phyloP scores from a whole-genome alignment of 805 yeast species.

The Spathaspora sp. region DNA sequence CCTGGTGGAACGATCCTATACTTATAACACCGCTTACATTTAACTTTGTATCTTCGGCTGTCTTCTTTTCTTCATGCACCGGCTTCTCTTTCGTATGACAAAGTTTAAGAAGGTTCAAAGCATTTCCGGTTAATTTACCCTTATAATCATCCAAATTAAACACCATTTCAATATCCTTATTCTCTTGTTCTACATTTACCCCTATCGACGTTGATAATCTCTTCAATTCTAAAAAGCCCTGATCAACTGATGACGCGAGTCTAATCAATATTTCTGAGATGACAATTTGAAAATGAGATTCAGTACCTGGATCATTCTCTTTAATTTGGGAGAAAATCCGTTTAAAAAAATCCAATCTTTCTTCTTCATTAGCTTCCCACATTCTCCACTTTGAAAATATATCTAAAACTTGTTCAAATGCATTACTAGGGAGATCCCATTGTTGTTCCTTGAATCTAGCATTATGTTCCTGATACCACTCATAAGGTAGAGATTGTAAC shows the following conservation, averaged over 20 bases:
- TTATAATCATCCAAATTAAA: constrained; percentile 14
- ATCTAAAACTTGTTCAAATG: constrained; percentile 50
- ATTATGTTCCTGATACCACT: constrained; percentile 34
- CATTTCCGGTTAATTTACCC: constrained; percentile 16
- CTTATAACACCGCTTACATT: background rate
- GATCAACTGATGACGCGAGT: background rate
- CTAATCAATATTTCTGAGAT: constrained; percentile 3
- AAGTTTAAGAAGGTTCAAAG: constrained; percentile 3
- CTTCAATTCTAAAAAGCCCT: constrained; percentile 2
- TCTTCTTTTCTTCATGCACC: background rate
- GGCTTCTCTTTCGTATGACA: background rate
- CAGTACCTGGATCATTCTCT: no score
- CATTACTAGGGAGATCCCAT: constrained; percentile 49
- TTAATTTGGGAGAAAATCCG: constrained; percentile 7
- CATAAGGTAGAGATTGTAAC: constrained; percentile 50
- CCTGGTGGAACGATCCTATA: constrained; percentile 5
- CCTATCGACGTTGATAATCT: background rate
- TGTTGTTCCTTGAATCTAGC: constrained; percentile 7
- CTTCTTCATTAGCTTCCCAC: constrained; percentile 68
- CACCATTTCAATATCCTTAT: constrained; percentile 7
- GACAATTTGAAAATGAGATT: constrained; percentile 1
- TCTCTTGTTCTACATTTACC: background rate
- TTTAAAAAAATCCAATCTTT: constrained; percentile 18
- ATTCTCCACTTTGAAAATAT: constrained; percentile 79
- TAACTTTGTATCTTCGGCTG: background rate